Conservation (phyloP, 768 basidiomycete genomes). For the Mycena latifolia region DNA sequence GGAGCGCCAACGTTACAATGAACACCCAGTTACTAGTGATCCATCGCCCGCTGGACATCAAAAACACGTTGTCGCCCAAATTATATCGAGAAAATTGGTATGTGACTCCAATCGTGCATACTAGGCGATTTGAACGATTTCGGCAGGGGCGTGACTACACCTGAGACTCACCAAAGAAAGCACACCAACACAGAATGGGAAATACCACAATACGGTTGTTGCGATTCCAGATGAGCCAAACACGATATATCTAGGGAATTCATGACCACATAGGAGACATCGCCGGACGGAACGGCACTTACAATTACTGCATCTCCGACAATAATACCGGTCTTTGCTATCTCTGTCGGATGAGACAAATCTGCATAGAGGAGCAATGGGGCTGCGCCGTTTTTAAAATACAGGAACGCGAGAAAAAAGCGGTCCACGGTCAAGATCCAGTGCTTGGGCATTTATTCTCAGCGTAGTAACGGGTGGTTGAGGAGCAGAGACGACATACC, state of each 20-base stretch:
- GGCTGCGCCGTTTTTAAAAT: constrained; percentile 14
- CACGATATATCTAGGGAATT: constrained; percentile 55
- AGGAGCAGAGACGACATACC: too few species aligned
- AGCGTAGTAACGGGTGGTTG: too few species aligned
- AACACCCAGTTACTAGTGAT: constrained; percentile 33
- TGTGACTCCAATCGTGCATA: constrained; percentile 25
- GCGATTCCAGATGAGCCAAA: constrained; percentile 41
- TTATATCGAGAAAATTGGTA: constrained; percentile 30
- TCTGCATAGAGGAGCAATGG: constrained; percentile 28
- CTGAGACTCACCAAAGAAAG: constrained; percentile 5
- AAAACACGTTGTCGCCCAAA: constrained; percentile 22
- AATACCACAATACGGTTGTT: constrained; percentile 23
- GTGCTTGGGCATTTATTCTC: constrained; percentile 16
- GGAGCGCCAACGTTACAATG: constrained; percentile 22
- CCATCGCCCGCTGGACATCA: constrained; percentile 26
- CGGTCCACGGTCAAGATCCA: constrained; percentile 33
- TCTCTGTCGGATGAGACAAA: constrained; percentile 26
- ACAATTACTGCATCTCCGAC: constrained; percentile 35
- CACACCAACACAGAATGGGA: constrained; percentile 24
- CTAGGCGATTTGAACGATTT: constrained; percentile 6
- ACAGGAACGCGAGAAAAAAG: constrained; percentile 34
- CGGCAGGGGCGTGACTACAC: not conserved
- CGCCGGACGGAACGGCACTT: not conserved
- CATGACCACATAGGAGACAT: not conserved
- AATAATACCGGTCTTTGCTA: constrained; percentile 32